phyloP scores from a whole-genome alignment of 2,329 filamentous ascomycete genomes.

The Epichloe typhina region DNA sequence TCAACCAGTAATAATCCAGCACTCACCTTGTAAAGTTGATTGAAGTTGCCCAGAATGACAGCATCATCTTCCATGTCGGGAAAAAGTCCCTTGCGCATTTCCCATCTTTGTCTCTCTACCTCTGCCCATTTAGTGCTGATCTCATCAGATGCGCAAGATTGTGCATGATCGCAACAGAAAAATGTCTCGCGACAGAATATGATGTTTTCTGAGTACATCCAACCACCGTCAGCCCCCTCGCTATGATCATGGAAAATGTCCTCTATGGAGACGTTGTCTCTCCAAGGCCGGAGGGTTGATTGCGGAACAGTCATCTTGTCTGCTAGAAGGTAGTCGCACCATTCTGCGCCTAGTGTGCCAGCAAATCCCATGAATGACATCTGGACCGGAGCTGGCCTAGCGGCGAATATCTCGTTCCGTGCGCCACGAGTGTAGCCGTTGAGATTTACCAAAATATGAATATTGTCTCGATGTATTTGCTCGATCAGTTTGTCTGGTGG shows the following conservation, averaged over 20 bases:
- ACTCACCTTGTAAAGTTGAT: constrained; percentile 90
- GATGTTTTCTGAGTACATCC: constrained; percentile 95
- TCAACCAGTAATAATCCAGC: neutral
- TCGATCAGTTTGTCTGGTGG: constrained; percentile 69
- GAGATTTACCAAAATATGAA: constrained; percentile 93
- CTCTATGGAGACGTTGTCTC: constrained; percentile 59
- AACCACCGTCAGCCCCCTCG: constrained; percentile 57
- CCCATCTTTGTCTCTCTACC: constrained; percentile 72
- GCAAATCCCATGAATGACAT: constrained; percentile 99
- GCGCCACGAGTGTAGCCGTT: constrained; percentile 95
- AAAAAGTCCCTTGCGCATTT: constrained; percentile 87
- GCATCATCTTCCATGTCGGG: constrained; percentile 68
- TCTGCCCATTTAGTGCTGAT: constrained; percentile 63
- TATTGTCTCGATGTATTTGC: constrained; percentile 75
- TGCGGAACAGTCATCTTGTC: constrained; percentile 77
- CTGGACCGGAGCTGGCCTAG: constrained; percentile 84
- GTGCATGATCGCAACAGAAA: constrained; percentile 94
- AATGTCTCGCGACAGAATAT: constrained; percentile 92
- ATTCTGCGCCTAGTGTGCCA: constrained; percentile 87
- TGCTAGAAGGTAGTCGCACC: constrained; percentile 94
- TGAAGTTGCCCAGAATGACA: constrained; percentile 94
- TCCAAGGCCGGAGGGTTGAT: constrained; percentile 66
- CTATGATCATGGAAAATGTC: constrained; percentile 56
- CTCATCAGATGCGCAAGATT: constrained; percentile 67
- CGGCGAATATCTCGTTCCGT: constrained; percentile 95